These are phyloP conservation scores for Colletotrichum endophyticum DNA, from an alignment of 2,329 filamentous ascomycete genomes.

Conservation along the genomic window DNA sequence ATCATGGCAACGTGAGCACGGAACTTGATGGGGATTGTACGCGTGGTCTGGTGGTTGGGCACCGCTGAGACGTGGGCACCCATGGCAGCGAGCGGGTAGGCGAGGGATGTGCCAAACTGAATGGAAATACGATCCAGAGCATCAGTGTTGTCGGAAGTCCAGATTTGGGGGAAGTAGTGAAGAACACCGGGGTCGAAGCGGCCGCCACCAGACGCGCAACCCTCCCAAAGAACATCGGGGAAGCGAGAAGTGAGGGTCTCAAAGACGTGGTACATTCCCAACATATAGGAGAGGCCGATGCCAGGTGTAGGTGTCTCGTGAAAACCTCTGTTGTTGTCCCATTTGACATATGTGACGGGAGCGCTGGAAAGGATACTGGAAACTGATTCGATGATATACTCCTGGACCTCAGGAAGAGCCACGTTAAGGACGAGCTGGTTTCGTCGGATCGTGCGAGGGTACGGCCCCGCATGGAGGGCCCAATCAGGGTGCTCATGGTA, in stretches of 20 bases:
- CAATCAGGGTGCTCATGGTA: slow-evolving; percentile 69
- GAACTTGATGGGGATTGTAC: slow-evolving; percentile 62
- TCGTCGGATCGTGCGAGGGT: slow-evolving; percentile 60
- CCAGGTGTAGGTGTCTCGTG: slow-evolving; percentile 62
- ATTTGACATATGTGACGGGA: slow-evolving; percentile 66
- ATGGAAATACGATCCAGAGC: slow-evolving; percentile 65
- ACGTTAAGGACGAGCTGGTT: slow-evolving; percentile 68
- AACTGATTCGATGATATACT: slow-evolving; percentile 63
- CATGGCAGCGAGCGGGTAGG: slow-evolving; percentile 68
- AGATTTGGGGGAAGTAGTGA: slow-evolving; percentile 69
- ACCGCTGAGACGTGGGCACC: slow-evolving; percentile 68
- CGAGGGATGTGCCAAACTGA: slow-evolving; percentile 67
- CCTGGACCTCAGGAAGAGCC: slow-evolving; percentile 64
- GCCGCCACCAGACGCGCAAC: slow-evolving; percentile 68
- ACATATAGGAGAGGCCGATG: slow-evolving; percentile 63
- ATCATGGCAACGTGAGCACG: slow-evolving; percentile 71
- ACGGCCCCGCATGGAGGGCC: slow-evolving; percentile 61
- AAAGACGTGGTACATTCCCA: slow-evolving; percentile 68
- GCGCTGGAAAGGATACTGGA: slow-evolving; percentile 58
- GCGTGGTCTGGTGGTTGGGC: slow-evolving; percentile 61
- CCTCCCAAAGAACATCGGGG: slow-evolving; percentile 68
- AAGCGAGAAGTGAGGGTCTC: slow-evolving; percentile 63
- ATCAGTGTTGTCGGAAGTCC: slow-evolving; percentile 71
- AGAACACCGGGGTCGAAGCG: slow-evolving; percentile 68
- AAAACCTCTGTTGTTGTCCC: slow-evolving; percentile 71